These are phyloP conservation scores for Filobasidium floriforme DNA, from an alignment of 768 basidiomycete genomes.

Conservation along the genomic window DNA sequence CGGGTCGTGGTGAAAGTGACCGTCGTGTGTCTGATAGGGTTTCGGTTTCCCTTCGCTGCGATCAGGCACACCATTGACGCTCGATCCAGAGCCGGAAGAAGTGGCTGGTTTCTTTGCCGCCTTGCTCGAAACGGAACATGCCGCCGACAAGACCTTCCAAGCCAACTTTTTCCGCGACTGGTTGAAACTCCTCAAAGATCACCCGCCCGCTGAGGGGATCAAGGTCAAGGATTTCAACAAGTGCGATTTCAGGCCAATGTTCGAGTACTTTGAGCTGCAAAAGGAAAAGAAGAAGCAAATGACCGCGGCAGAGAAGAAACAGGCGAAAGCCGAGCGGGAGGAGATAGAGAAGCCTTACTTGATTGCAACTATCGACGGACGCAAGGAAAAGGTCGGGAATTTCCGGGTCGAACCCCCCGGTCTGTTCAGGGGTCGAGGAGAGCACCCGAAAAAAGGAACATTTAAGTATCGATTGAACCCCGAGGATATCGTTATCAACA, in stretches of 20 bases:
- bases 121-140: conserved; percentile 85
- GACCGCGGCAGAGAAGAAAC: conserved; percentile 81
- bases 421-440: conserved; percentile 94
- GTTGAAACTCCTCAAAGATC: conserved; percentile 62
- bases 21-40: neutral
- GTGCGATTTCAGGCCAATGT: conserved; percentile 95
- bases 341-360: conserved; percentile 74
- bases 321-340: conserved; percentile 75
- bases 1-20: neutral
- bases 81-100: conserved; percentile 83
- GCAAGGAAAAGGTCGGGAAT: conserved; percentile 97
- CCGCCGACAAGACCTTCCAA: conserved; percentile 76
- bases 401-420: conserved; percentile 98
- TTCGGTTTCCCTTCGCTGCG: neutral
- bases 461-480: conserved; percentile 87
- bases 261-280: conserved; percentile 80
- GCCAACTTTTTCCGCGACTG: conserved; percentile 95
- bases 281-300: conserved; percentile 87
- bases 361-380: conserved; percentile 81
- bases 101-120: conserved; percentile 94
- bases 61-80: conserved; percentile 66
- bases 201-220: conserved; percentile 69
- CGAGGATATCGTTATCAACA: conserved; percentile 93
- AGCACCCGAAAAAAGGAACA: conserved; percentile 94
- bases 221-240: conserved; percentile 66